These are phyloP conservation scores for Sphagnum magellanicum DNA, from an alignment of 228 moss, liverwort and hornwort genomes.

Conservation along the genomic window DNA sequence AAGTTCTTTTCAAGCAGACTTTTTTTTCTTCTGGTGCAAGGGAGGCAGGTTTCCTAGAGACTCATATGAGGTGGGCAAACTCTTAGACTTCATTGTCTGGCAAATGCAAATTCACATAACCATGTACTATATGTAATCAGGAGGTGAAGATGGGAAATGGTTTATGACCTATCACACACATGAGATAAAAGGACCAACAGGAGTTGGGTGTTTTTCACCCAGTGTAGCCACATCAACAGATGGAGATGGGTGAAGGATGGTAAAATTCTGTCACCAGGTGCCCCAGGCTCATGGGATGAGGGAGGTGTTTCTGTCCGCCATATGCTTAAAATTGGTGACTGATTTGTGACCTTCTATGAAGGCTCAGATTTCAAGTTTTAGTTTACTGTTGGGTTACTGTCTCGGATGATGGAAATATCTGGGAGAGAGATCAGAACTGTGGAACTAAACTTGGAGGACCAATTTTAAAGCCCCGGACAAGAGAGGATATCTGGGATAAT, in stretches of 20 bases:
- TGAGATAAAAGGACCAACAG: conserved; percentile 29
- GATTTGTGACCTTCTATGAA: conserved; percentile 49
- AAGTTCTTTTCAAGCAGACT: too few relatives aligned
- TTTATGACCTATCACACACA: conserved; percentile 49
- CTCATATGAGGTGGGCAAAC: too few relatives aligned
- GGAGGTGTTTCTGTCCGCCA: conserved; percentile 52
- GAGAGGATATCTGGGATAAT: conserved; percentile 54
- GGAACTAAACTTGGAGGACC: conserved; percentile 51
- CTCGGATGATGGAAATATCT: conserved; percentile 35
- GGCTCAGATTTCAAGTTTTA: conserved; percentile 32
- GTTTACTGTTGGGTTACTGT: conserved; percentile 32
- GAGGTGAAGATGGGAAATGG: conserved; percentile 27
- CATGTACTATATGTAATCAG: conserved; percentile 1
- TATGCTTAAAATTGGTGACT: conserved; percentile 31
- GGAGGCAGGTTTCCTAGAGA: too few relatives aligned
- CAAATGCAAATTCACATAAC: too few relatives aligned
- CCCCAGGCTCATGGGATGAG: conserved; percentile 46
- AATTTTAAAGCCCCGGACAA: conserved; percentile 22
- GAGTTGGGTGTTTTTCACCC: conserved; percentile 34
- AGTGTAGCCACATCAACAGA: conserved; percentile 41
- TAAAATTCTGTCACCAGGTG: conserved; percentile 27
- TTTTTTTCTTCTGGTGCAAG: too few relatives aligned
- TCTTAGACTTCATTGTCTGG: too few relatives aligned
- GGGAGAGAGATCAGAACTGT: conserved; percentile 26
- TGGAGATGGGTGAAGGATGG: conserved; percentile 44